Evolutionary conservation across 176 grass and related monocot genomes (phyloP).

Genomic region (Musa beccarii): DNA sequence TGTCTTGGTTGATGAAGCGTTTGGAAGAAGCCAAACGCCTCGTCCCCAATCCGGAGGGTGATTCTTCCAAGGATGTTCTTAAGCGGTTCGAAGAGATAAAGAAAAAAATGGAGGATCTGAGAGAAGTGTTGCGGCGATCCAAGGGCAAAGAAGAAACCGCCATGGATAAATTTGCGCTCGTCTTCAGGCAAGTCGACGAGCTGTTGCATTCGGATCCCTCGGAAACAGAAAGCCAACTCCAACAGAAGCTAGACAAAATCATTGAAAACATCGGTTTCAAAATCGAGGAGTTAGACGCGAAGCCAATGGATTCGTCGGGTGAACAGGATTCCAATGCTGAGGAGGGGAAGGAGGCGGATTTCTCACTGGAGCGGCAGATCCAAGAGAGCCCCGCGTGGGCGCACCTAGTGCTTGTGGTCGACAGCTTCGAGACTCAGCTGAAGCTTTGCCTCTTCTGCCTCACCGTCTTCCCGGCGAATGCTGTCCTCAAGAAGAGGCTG

Average conservation of each 20-base stretch:
- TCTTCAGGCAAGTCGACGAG: background rate
- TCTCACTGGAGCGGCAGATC: too few species aligned
- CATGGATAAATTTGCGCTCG: background rate
- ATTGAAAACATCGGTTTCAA: too few species aligned
- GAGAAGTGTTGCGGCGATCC: background rate
- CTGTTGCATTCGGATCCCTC: background rate
- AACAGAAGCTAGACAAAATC: background rate
- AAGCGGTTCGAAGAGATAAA: background rate
- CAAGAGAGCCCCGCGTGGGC: too few species aligned
- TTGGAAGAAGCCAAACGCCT: background rate
- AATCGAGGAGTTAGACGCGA: too few species aligned
- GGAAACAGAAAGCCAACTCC: too few species aligned
- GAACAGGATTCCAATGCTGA: too few species aligned
- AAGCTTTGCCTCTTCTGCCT: conserved; percentile 20
- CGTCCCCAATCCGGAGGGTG: too few species aligned
- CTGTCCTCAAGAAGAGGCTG: conserved; percentile 26
- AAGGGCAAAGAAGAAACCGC: background rate
- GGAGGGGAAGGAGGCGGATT: too few species aligned
- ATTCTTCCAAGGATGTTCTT: too few species aligned
- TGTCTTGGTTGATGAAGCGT: background rate
- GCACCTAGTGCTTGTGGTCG: conserved; percentile 5
- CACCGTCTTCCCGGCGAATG: conserved; percentile 17
- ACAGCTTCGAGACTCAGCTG: conserved; percentile 9
- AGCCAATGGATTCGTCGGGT: too few species aligned
- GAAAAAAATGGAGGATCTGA: background rate